Conservation (phyloP, 2,329 filamentous ascomycete genomes). For the Fusarium sp. region DNA sequence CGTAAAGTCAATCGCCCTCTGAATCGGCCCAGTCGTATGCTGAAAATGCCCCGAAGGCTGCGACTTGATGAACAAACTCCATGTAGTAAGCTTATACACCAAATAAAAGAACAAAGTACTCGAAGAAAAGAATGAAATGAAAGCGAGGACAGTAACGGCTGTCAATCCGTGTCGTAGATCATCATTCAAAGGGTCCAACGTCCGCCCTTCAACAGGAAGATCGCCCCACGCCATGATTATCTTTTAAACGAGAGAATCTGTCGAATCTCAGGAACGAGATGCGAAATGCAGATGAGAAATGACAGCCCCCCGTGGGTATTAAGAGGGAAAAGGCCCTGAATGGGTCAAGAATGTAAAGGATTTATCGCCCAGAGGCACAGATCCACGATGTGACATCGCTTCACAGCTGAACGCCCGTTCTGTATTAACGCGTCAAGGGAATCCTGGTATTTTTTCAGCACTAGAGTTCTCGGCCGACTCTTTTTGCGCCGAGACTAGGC, state of each 20-base stretch:
- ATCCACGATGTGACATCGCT: constrained; percentile 23
- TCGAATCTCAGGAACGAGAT: background rate
- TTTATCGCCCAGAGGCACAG: constrained; percentile 4
- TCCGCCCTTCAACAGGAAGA: constrained; percentile 36
- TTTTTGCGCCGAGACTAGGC: background rate
- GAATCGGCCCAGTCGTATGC: constrained; percentile 24
- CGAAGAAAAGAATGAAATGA: constrained; percentile 49
- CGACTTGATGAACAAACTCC: constrained; percentile 43
- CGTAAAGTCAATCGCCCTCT: constrained; percentile 49
- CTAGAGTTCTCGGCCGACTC: background rate
- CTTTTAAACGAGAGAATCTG: background rate
- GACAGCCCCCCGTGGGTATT: background rate
- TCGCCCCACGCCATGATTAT: constrained; percentile 43
- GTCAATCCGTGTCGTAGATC: constrained; percentile 45
- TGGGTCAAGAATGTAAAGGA: background rate
- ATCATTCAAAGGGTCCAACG: constrained; percentile 40
- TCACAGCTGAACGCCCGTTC: background rate
- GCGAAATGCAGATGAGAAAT: constrained; percentile 2
- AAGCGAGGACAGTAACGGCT: constrained; percentile 47
- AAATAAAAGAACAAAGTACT: constrained; percentile 48
- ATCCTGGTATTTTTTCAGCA: constrained; percentile 3
- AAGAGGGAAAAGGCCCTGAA: background rate
- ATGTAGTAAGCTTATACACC: constrained; percentile 47
- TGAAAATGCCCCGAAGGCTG: constrained; percentile 12
- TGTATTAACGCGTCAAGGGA: background rate